Evolutionary conservation across 768 basidiomycete species (phyloP).

Genomic region (Tricholoma hemisulphureum): DNA sequence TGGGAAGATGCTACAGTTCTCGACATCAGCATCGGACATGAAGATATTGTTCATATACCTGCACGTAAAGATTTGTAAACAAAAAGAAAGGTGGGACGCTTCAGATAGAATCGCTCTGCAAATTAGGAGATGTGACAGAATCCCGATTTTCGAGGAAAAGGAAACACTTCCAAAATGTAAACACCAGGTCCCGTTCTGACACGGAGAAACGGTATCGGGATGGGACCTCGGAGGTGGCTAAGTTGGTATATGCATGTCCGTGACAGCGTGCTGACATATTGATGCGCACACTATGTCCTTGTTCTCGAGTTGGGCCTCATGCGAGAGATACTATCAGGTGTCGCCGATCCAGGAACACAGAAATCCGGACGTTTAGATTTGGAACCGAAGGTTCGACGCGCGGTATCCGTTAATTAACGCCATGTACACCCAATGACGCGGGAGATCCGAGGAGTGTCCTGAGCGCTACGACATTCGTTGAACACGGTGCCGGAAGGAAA

Average conservation of each 20-base stretch:
- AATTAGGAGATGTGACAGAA: too few species aligned
- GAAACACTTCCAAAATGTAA: too few species aligned
- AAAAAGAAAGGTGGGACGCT: too few species aligned
- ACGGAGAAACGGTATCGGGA: too few species aligned
- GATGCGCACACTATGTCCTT: neutral
- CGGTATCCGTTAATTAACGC: neutral
- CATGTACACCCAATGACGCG: neutral
- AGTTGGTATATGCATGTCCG: neutral
- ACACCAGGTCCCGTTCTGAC: too few species aligned
- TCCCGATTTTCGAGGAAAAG: too few species aligned
- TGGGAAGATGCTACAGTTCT: neutral
- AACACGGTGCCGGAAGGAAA: too few species aligned
- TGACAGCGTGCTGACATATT: neutral
- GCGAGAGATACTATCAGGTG: neutral
- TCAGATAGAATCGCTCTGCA: too few species aligned
- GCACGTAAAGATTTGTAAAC: too few species aligned
- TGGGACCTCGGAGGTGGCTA: neutral
- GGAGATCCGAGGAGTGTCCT: neutral
- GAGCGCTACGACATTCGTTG: neutral
- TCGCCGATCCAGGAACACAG: neutral
- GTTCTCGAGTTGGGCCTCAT: neutral
- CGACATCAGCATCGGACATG: neutral
- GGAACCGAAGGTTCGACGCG: neutral
- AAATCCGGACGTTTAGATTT: neutral
- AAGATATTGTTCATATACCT: neutral